Percentiles rank a stretch among this genome's conserved stretches.
Conservation (phyloP, 2,329 filamentous ascomycete genomes). For the Huntiella moniliformis region DNA sequence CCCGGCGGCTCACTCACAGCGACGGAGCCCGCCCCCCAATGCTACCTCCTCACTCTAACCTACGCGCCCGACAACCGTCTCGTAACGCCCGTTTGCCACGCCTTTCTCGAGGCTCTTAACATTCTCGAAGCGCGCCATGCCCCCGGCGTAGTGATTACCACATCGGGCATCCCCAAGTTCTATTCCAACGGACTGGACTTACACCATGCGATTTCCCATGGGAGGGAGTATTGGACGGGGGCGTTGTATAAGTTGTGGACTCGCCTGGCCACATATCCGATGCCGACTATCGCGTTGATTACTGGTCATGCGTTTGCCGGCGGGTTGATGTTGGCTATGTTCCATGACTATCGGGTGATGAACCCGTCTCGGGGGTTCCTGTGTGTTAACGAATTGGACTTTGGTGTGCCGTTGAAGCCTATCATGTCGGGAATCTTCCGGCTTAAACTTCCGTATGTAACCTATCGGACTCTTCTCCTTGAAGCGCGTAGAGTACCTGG, state of each 20-base stretch:
- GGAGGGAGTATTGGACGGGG: constrained; percentile 40
- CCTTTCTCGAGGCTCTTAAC: constrained; percentile 54
- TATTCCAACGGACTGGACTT: constrained; percentile 73
- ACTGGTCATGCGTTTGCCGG: constrained; percentile 70
- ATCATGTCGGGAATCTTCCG: constrained; percentile 61
- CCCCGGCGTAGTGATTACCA: constrained; percentile 61
- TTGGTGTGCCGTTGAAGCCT: constrained; percentile 55
- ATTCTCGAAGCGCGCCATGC: constrained; percentile 46
- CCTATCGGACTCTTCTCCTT: constrained; percentile 48
- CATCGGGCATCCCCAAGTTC: constrained; percentile 57
- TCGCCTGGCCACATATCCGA: constrained; percentile 35
- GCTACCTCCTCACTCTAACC: constrained; percentile 56
- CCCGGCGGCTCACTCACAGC: constrained; percentile 40
- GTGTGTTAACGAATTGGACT: constrained; percentile 66
- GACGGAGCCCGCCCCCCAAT: constrained; percentile 36
- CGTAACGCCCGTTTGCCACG: constrained; percentile 45
- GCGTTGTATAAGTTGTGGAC: constrained; percentile 8
- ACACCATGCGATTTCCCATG: constrained; percentile 39
- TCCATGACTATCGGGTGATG: constrained; percentile 69
- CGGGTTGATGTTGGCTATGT: constrained; percentile 64
- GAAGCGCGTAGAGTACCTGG: constrained; percentile 52
- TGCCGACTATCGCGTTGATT: constrained; percentile 64
- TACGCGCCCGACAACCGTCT: constrained; percentile 62
- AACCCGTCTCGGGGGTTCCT: constrained; percentile 51
- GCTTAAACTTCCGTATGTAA: constrained; percentile 39